phyloP scores from a whole-genome alignment of 805 yeast genomes.

The Ogataea methylovora region DNA sequence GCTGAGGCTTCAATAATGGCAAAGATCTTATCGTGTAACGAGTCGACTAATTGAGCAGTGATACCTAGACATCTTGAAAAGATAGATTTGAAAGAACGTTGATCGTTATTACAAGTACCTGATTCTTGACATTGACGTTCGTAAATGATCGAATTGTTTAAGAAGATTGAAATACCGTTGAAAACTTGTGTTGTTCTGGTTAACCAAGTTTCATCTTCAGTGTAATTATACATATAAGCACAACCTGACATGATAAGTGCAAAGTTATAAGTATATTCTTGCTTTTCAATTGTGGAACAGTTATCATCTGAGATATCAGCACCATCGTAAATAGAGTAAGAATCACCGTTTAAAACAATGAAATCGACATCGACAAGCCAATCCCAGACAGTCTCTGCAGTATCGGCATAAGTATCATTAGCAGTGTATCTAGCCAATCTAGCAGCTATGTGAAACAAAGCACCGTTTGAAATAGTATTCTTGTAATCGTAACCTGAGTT shows the following conservation, averaged over 20 bases:
- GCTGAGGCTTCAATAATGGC: constrained; percentile 35
- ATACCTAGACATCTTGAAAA: constrained; percentile 56
- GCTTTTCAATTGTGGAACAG: constrained; percentile 41
- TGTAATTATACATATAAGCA: constrained; percentile 61
- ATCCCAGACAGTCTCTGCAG: constrained; percentile 66
- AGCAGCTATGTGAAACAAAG: constrained; percentile 74
- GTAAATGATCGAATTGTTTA: constrained; percentile 42
- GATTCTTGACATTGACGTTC: constrained; percentile 55
- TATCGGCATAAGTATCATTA: constrained; percentile 64
- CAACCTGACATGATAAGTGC: constrained; percentile 61
- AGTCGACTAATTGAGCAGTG: constrained; percentile 49
- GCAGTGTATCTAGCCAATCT: constrained; percentile 73
- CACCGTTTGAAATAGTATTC: constrained; percentile 83
- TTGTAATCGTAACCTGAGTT: constrained; percentile 84
- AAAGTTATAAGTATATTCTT: constrained; percentile 65
- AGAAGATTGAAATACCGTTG: constrained; percentile 37
- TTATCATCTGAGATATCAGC: constrained; percentile 37
- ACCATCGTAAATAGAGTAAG: constrained; percentile 46
- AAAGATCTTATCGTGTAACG: constrained; percentile 33
- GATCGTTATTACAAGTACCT: constrained; percentile 61
- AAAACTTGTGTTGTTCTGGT: constrained; percentile 29
- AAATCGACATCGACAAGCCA: constrained; percentile 38
- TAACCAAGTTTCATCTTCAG: constrained; percentile 40
- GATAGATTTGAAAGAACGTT: constrained; percentile 67
- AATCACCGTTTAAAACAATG: constrained; percentile 19